Base-by-base conservation (phyloP, 106 monocot genomes). In the Allium cepa region DNA sequence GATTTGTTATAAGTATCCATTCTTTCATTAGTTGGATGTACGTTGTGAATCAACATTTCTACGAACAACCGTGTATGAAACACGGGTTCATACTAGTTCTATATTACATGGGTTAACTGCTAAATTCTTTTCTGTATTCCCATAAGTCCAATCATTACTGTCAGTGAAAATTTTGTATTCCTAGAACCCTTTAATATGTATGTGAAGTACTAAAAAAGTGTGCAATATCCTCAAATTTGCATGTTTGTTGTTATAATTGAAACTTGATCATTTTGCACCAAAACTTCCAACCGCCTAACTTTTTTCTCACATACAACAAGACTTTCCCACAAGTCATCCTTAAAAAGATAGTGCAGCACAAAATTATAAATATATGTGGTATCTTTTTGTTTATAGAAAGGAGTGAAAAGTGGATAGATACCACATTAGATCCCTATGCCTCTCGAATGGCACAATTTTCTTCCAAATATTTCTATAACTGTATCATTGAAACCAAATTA, bases 261-360 rank as follows among this genome's bases (percentile, higher is more conserved):
- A 27, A 66, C 22, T 46, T 87, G 79, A 67, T 87, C 92, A 58
- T 92, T 92, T 52, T 89, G 84, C 59, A 92, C 66, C 63, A 90
- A 86, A 10, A 77, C 67, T 86, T 92, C 89, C 53, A 97, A 63
- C 62, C 85, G 89, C 64, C 97, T 75, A 56, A 77, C 77, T 74
- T 92, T 97, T 75, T 92, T 92, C 71, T 97, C 92, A 55, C 88
- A 89, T 49, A 59, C 49, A 26, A 88, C 66, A 69, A 97, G 78
- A 70, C 67, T 97, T 67, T 97, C 84, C 79, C 97, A 86, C 61
- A 81, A 76, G 69, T 92, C 89, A 77, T 97, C 92, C 96, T 96
- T 71, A 45, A 75, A 56, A 62, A 67, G 50, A 45, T 73, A 58
- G 0, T 22, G 22, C 22, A 22, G 22, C 49, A 17, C 4, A 64